Base-by-base conservation (phyloP, 495 filamentous ascomycete species). In the Pseudomonodictys pantanalensis region DNA sequence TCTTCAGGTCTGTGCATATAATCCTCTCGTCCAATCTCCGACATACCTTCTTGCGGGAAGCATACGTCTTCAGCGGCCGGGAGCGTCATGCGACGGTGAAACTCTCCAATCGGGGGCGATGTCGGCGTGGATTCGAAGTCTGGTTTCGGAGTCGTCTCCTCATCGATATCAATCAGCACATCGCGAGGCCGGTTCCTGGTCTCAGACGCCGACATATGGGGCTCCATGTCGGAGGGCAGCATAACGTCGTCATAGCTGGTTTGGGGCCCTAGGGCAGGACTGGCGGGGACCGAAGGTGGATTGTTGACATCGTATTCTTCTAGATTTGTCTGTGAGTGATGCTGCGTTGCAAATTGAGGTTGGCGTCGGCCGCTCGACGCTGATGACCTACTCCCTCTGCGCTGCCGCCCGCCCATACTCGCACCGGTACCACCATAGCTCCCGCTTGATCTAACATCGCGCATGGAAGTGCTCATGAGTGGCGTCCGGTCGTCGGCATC, bases 201-300 rank as follows among this genome's bases (percentile, higher is more conserved):
- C 43, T 72, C 68, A 12, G 76, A 73, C 12, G 73, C 72, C 64
- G 64, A 72, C 41, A 25, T 66, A 64, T 68, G 39, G 57, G 72
- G 44, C 7, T 74, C 74, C 52, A 85, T 72, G 17, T 84, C 79
- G 61, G 81, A 75, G 52, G 84, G 81, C 38, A 90, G 79, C 78
- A 95, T 83, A 38, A 86, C 79, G 80, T 95, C 91, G 44, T 89
- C 87, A 68, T 84, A 95, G 54, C 79, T 86, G 78, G 88, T 81
- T 47, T 81, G 68, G 45, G 76, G 68, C 52, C 82, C 79, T 57
- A 83, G 26, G 46, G 75, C 75, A 0, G 93, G 93, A 18, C 88
- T 87, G 4, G 82, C 84, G 0, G 93, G 93, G 18, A 96, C 83
- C 0, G 93, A 97, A 0, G 93, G 93, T n/a, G 93, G 93, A 66